Percentiles rank a stretch among this genome's conserved stretches.
These are phyloP conservation scores for Colletotrichum tofieldiae DNA, from an alignment of 2,329 filamentous ascomycete species.

Conservation along the genomic window DNA sequence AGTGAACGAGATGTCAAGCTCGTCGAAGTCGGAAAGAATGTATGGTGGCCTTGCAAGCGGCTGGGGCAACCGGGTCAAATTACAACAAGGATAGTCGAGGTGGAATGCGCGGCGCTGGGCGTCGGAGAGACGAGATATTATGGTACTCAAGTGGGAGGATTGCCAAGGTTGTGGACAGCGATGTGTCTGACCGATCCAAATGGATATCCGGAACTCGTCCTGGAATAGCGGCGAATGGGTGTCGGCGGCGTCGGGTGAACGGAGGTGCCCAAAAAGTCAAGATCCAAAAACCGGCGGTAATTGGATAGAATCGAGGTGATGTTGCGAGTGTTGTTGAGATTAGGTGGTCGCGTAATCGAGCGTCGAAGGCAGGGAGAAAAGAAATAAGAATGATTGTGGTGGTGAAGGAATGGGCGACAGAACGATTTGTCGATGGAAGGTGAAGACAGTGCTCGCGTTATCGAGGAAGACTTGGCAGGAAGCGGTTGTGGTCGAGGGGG, in stretches of 20 bases:
- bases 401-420: slow-evolving; percentile 37
- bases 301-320: slow-evolving; percentile 38
- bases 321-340: slow-evolving; percentile 30
- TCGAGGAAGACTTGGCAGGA: slow-evolving; percentile 16
- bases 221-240: slow-evolving; percentile 9
- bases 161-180: slow-evolving; percentile 17
- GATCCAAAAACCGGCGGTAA: slow-evolving; percentile 48
- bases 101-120: slow-evolving; percentile 30
- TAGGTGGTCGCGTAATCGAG: slow-evolving; percentile 37
- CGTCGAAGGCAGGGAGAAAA: slow-evolving; percentile 42
- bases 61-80: slow-evolving; percentile 43
- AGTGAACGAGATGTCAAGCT: slow-evolving; percentile 34
- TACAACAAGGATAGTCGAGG: slow-evolving; percentile 43
- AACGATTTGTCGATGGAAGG: slow-evolving; percentile 25
- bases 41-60: slow-evolving; percentile 34
- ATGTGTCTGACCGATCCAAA: slow-evolving; percentile 33
- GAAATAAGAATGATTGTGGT: slow-evolving; percentile 36
- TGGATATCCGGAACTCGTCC: slow-evolving; percentile 33
- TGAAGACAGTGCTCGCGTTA: slow-evolving; percentile 25
- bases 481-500: slow-evolving; percentile 27
- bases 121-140: slow-evolving; percentile 44
- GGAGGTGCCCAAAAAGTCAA: slow-evolving; percentile 49
- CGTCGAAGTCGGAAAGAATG: slow-evolving; percentile 35
- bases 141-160: slow-evolving; percentile 29
- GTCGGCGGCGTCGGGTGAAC: slow-evolving; percentile 49